Conservation (phyloP, 129 eudicot genomes). For the Escallonia rubra region DNA sequence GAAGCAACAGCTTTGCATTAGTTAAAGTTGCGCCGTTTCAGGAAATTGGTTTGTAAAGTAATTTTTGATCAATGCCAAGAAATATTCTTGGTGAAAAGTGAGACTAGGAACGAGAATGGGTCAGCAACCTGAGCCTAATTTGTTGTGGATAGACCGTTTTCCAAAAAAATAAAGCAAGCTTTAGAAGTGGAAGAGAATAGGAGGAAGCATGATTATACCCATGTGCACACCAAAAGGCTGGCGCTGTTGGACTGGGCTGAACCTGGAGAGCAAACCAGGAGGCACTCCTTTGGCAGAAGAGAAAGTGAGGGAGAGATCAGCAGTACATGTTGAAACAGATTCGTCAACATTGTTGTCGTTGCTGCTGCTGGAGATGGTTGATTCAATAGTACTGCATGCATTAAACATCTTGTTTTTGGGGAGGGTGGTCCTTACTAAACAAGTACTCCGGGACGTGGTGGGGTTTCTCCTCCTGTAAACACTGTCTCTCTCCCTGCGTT, state of each 20-base stretch:
- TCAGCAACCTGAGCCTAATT: too few species aligned
- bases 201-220: conserved; percentile 5
- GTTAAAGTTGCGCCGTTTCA: too few species aligned
- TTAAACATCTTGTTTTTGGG: background rate
- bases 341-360: background rate
- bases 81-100: too few species aligned
- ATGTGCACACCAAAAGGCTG: background rate
- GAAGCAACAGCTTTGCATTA: too few species aligned
- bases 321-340: conserved; percentile 24
- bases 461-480: conserved; percentile 25
- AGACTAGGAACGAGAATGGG: too few species aligned
- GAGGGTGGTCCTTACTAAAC: background rate
- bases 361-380: conserved; percentile 12
- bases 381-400: conserved; percentile 7
- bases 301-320: conserved; percentile 15
- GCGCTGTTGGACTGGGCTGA: conserved; percentile 18
- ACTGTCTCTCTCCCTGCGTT: conserved; percentile 36
- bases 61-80: too few species aligned
- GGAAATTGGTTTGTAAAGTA: too few species aligned
- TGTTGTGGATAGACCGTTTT: too few species aligned
- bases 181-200: background rate
- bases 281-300: background rate
- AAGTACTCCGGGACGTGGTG: background rate
- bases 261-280: conserved; percentile 18
- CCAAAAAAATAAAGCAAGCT: too few species aligned